These are phyloP conservation scores for Postia placenta DNA, from an alignment of 768 basidiomycete genomes.

Conservation along the genomic window DNA sequence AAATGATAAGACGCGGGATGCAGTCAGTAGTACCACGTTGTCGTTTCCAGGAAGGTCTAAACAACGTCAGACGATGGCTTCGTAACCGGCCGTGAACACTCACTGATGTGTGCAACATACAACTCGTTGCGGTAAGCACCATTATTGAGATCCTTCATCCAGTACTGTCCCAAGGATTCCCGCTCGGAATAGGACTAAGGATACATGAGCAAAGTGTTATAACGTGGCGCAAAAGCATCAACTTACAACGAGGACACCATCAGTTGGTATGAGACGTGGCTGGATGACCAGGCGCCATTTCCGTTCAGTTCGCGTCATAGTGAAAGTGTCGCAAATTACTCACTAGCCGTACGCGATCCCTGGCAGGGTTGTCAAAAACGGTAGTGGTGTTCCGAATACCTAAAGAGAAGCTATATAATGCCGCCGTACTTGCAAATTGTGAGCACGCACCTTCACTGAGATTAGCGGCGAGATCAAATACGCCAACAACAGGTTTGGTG, in stretches of 20 bases:
- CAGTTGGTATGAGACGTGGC: constrained; percentile 82
- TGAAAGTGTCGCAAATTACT: constrained; percentile 22
- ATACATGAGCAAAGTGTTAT: neutral
- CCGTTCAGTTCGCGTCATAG: too few relatives aligned
- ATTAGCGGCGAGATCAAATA: constrained; percentile 94
- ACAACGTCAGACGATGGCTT: constrained; percentile 7
- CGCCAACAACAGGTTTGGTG: constrained; percentile 94
- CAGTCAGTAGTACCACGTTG: constrained; percentile 75
- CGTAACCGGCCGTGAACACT: constrained; percentile 20
- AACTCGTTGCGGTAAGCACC: constrained; percentile 78
- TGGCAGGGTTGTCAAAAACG: constrained; percentile 87
- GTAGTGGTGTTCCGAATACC: constrained; percentile 98
- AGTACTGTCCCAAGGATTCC: constrained; percentile 91
- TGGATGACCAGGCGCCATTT: constrained; percentile 20
- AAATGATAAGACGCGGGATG: constrained; percentile 73
- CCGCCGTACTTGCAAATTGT: too few relatives aligned
- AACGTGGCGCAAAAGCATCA: too few relatives aligned
- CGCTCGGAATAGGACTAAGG: constrained; percentile 82
- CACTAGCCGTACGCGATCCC: constrained; percentile 81
- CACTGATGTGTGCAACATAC: constrained; percentile 92
- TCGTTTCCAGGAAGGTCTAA: constrained; percentile 75
- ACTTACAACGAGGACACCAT: constrained; percentile 82
- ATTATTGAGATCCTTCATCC: constrained; percentile 92
- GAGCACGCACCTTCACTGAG: constrained; percentile 71
- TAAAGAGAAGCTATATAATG: too few relatives aligned